Conservation (phyloP, 768 basidiomycete species). For the Termitomyces sp. region DNA sequence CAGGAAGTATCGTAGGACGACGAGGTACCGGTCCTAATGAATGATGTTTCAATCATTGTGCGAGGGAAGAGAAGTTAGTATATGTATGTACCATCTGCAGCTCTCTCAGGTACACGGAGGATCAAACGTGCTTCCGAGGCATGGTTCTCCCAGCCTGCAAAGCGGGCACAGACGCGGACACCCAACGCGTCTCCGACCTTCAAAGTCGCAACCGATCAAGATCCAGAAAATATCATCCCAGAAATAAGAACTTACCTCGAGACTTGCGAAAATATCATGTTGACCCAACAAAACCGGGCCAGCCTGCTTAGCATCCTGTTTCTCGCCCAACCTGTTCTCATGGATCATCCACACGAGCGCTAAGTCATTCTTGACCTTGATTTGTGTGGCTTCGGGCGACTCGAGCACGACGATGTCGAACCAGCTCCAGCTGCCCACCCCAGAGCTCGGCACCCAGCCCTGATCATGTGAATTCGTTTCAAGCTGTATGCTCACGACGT, state of each 20-base stretch:
- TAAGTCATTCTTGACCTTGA: constrained; percentile 22
- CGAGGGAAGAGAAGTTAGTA: background rate
- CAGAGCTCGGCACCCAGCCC: constrained; percentile 12
- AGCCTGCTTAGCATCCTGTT: constrained; percentile 10
- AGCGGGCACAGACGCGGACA: constrained; percentile 28
- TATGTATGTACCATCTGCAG: constrained; percentile 3
- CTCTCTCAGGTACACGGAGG: constrained; percentile 24
- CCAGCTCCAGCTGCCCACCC: constrained; percentile 27
- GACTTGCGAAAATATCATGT: constrained; percentile 8
- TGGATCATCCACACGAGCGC: constrained; percentile 27
- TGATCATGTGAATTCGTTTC: constrained; percentile 23
- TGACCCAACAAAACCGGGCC: constrained; percentile 9
- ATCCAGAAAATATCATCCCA: background rate
- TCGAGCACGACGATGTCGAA: constrained; percentile 29
- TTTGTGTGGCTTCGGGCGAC: constrained; percentile 16
- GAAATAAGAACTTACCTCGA: constrained; percentile 3
- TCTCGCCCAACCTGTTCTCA: constrained; percentile 14
- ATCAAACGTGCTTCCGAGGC: constrained; percentile 23
- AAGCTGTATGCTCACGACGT: constrained; percentile 24
- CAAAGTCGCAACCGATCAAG: background rate
- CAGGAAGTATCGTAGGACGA: background rate
- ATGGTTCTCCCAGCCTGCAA: constrained; percentile 26
- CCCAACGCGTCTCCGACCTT: constrained; percentile 28
- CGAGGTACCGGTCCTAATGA: background rate
- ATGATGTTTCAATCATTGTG: background rate